Base-by-base conservation (phyloP, 148 eudicot genomes). In the Silene conica region DNA sequence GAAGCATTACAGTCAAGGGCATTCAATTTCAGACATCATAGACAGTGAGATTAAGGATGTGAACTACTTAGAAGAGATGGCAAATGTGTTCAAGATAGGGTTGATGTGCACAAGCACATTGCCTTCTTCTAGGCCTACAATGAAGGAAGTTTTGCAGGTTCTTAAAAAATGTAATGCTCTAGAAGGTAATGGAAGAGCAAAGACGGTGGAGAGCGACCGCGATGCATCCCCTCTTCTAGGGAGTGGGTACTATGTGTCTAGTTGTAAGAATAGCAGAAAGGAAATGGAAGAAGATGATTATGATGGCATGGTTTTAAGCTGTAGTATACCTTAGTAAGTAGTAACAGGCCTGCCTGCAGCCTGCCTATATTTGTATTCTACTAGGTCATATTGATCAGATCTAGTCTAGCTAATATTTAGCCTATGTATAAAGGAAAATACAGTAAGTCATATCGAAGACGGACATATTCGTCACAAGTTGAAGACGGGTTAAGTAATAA, bases 81-180 rank as follows among this genome's bases (percentile, higher is more conserved):
- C 63, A 1, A 78, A 67, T 41, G 86, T 90, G 55, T 89, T 89
- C 76, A 85, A 79, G 74, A 68, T 92, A 1, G 93, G 98, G 73
- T 83, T 92, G 28, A 80, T 79, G 72, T 91, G 97, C 82, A 91
- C 97, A 0, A 85, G 79, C 58, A 70, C 82, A 14, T 22, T 81
- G 68, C 88, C 98, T 68, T 56, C 84, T 15, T 75, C 74, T 70
- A 77, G 98, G 85, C 98, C 97, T 8, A 80, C 93, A 2, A 90
- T 90, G 96, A 89, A 87, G 62, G 96, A 90, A 64, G 91, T 90
- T 38, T 23, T 82, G 74, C 85, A 87, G 70, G 61, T 92, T 20
- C 88, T 92, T 45, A 82, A 71, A 3, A 57, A 68, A 6, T 82
- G 83, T 70, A 68, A 71, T 43, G 46, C 56, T 5, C 62, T 76